Evolutionary conservation across 441 rosid species (phyloP), one percentile per base, ranked within the genome.

Genomic region (Populus hybrid): DNA sequence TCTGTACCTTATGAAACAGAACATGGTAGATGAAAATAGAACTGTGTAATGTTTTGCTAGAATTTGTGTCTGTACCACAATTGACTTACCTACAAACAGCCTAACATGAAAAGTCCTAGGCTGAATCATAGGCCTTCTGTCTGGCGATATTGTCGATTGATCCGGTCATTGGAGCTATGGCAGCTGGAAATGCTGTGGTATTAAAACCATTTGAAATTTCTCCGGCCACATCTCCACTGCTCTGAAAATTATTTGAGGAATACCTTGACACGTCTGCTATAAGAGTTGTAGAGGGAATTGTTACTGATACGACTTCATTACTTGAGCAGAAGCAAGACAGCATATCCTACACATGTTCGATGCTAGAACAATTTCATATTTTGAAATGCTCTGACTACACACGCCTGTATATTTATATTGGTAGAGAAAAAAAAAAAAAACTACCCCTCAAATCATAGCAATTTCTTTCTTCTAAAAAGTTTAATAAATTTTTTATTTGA

Each of bases 81-180:
- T 40, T 40, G 45, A 2, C 45, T 0, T 36, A 0, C 9, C 40
- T 36, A 8, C 45, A 9, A 40, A 40, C 45, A 40, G 45, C 45
- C 45, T 40, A 10, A 40, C 12, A 10, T 40, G 12, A 9, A 40
- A 2, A 40, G 45, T 40, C 45, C 3, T 0, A 0, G 45, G 45
- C 45, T 40, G 45, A 40, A 40, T 40, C 45, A 40, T 2, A 40
- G 11, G 45, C 45, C n/a, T 18, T 20, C 63, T 56, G 18, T 56
- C 63, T 20, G 10, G 63, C 85, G 88, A 93, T 80, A 78, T 63
- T 91, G 79, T 87, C 96, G 24, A 83, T 90, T 26, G 93, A 92
- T 83, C 96, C 96, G 9, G 84, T 89, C 40, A 83, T 87, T 45
- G 96, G 94, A 83, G 96, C 92, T 21, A 86, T 92, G 73, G 89